Base-by-base conservation (phyloP, 352 stramenopile genomes). In the Lagenidium giganteum region DNA sequence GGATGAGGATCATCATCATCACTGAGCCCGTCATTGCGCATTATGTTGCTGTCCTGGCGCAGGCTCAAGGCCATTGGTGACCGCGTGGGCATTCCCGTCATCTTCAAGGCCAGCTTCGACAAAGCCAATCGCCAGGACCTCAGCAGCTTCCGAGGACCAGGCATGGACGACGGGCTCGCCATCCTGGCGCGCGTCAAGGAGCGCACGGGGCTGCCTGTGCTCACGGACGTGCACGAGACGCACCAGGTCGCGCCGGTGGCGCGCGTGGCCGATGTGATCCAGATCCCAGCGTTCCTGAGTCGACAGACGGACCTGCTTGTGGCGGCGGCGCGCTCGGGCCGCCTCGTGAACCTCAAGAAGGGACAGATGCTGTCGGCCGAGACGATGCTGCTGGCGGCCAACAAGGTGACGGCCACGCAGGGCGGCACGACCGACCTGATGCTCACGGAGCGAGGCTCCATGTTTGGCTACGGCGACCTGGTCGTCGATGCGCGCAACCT, bases 81-180 rank as follows among this genome's bases (percentile, higher is more conserved):
- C n/a, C n/a, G n/a, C n/a, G 52, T 91, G 24, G 33, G 76, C 27
- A 88, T 93, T 43, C 79, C 79, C 7, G 71, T 92, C 22, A 59
- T 95, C 44, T 95, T 95, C 63, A 95, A 95, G 46, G 81, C 79
- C 0, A 94, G 82, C 45, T 95, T 92, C 42, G 84, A 95, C 66
- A 95, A 95, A 40, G 83, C 84, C 22, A 95, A 95, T 43, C 78
- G 84, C 9, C 82, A 93, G 54, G 71, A 91, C 32, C 54, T 92
- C 25, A 64, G 56, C 25, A 93, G 78, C 47, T 94, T 84, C 50
- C 64, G 84, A 42, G 84, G 83, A 1, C 79, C 79, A 14, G 84
- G 84, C 6, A 58, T 95, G 8, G 64, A 75, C 4, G 43, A 68
- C 9, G 83, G 84, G 9, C 67, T 95, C 18, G 54, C 66, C 42